phyloP scores from a whole-genome alignment of 2,329 filamentous ascomycete genomes.

The Remersonia thermophila region DNA sequence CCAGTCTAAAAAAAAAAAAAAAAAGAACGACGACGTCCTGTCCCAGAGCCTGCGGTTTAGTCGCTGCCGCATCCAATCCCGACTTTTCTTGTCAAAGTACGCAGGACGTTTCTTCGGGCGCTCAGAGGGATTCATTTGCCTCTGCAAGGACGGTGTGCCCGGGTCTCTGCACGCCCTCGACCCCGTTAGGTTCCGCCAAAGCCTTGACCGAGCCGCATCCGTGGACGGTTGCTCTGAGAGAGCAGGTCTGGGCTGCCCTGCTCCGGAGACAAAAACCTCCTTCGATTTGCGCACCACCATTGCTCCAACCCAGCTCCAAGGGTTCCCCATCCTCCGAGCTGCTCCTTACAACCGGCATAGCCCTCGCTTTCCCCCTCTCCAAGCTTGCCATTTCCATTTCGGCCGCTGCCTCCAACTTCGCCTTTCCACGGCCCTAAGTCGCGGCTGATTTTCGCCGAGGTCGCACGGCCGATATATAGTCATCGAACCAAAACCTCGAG shows the following conservation, averaged over 20 bases:
- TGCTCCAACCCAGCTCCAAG: neutral
- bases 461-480: too few species aligned
- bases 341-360: constrained; percentile 2
- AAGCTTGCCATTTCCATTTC: neutral
- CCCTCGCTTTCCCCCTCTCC: neutral
- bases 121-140: constrained; percentile 3
- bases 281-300: constrained; percentile 1
- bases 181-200: too few species aligned
- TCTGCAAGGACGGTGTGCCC: neutral
- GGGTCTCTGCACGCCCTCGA: neutral
- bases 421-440: too few species aligned
- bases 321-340: constrained; percentile 4
- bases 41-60: constrained; percentile 3
- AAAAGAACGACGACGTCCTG: constrained; percentile 9
- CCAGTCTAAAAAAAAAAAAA: constrained; percentile 7
- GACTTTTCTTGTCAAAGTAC: constrained; percentile 5
- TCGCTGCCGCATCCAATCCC: constrained; percentile 2
- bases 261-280: neutral
- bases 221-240: constrained; percentile 4
- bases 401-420: too few species aligned
- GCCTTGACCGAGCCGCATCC: too few species aligned
- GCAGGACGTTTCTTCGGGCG: too few species aligned
- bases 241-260: constrained; percentile 8
- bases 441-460: too few species aligned
- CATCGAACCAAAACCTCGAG: too few species aligned